Evolutionary conservation across 257 asterid species (phyloP).

Genomic region (Apocynum venetum): DNA sequence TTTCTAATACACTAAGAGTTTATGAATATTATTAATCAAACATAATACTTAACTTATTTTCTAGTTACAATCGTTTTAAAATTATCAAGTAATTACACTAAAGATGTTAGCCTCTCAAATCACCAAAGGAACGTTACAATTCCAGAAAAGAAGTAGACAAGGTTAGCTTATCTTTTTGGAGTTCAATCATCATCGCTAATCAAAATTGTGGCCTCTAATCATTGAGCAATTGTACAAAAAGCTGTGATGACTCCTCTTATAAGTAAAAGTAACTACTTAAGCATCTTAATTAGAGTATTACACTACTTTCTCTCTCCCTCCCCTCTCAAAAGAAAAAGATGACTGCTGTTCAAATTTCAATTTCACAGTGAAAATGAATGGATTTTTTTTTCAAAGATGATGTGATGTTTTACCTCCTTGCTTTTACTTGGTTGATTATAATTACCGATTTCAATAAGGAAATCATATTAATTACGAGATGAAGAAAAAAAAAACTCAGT

Average conservation of each 20-base stretch:
- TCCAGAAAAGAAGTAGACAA: not conserved
- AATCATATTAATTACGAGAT: no score
- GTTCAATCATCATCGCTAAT: slow-evolving; percentile 5
- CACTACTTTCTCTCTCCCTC: no score
- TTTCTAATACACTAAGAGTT: no score
- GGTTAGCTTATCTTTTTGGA: not conserved
- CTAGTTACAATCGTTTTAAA: no score
- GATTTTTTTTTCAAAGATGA: not conserved
- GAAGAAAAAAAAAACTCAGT: no score
- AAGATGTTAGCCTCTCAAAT: not conserved
- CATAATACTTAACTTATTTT: no score
- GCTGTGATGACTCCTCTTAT: not conserved
- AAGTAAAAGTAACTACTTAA: not conserved
- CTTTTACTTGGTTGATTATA: no score
- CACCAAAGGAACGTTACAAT: not conserved
- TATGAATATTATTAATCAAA: no score
- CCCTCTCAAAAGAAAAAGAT: not conserved
- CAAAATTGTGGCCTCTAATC: slow-evolving; percentile 8
- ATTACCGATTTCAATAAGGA: no score
- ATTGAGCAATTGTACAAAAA: not conserved
- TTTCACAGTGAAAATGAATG: not conserved
- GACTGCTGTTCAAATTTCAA: not conserved
- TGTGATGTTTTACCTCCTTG: not conserved
- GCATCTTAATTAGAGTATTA: not conserved
- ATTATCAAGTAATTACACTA: no score